phyloP scores from a whole-genome alignment of 352 stramenopile genomes.

The Pythium vanterpoolii region DNA sequence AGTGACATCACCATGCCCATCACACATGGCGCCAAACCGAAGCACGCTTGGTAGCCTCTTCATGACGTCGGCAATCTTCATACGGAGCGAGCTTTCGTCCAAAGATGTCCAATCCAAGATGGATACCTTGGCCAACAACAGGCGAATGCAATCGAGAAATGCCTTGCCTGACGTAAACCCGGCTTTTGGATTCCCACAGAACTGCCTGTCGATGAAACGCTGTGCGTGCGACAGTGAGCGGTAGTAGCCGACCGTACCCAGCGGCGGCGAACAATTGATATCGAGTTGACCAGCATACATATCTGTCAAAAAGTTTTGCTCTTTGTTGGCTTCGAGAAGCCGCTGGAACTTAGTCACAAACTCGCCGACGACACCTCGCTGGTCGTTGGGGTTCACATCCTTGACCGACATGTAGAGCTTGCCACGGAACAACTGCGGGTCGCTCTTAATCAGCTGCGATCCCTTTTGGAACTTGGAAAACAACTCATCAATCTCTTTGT shows the following conservation, averaged over 20 bases:
- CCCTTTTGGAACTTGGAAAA: constrained; percentile 66
- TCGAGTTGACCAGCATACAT: constrained; percentile 59
- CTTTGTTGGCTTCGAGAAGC: constrained; percentile 43
- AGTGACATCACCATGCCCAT: constrained; percentile 35
- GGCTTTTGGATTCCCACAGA: constrained; percentile 23
- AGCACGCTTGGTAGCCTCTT: constrained; percentile 44
- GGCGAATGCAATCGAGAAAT: constrained; percentile 67
- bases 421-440: constrained; percentile 56
- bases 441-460: constrained; percentile 32
- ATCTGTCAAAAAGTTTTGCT: constrained; percentile 61
- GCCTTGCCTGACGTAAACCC: constrained; percentile 41
- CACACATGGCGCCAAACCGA: constrained; percentile 28
- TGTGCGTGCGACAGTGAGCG: constrained; percentile 43
- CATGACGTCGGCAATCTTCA: constrained; percentile 51
- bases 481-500: constrained; percentile 71
- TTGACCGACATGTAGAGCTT: constrained; percentile 71
- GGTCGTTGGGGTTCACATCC: constrained; percentile 70
- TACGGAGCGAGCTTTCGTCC: constrained; percentile 44
- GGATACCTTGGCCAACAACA: constrained; percentile 71
- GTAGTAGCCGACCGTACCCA: constrained; percentile 68
- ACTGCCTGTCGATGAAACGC: constrained; percentile 29
- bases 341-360: constrained; percentile 54
- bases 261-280: constrained; percentile 68
- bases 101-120: constrained; percentile 76
- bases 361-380: constrained; percentile 39